phyloP scores from a whole-genome alignment of 371 early-diverging fungal genomes.

The Mortierella sp. region DNA sequence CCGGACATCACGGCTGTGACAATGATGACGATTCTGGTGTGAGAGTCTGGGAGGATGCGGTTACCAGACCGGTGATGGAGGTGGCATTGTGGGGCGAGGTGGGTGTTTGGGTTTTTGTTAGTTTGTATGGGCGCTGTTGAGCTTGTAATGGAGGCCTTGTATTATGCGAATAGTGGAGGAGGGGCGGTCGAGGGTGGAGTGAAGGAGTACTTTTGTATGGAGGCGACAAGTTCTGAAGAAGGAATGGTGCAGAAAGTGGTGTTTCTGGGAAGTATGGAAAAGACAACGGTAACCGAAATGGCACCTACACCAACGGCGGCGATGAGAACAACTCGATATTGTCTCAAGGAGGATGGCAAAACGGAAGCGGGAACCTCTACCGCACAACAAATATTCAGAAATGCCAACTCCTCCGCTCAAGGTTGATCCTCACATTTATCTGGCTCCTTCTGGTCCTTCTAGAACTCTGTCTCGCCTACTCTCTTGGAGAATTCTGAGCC shows the following conservation, averaged over 20 bases:
- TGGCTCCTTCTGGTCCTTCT: conserved; percentile 16
- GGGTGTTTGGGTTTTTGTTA: background rate
- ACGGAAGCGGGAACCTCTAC: background rate
- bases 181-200: background rate
- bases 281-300: background rate
- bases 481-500: background rate
- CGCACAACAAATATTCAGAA: background rate
- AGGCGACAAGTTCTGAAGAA: background rate
- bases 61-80: conserved; percentile 10
- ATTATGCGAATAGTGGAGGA: background rate
- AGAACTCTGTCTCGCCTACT: conserved; percentile 7
- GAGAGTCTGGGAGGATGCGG: conserved; percentile 1
- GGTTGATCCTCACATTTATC: conserved; percentile 19
- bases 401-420: conserved; percentile 13
- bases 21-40: conserved; percentile 11
- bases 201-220: background rate
- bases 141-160: background rate
- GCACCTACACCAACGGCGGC: background rate
- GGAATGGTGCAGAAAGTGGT: background rate
- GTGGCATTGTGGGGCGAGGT: background rate
- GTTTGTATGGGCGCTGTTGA: conserved; percentile 4
- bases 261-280: background rate
- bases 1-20: conserved; percentile 19
- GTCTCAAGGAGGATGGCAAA: background rate
- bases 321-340: background rate